Conservation (phyloP, 371 early-diverging fungal species). For the Rhizopus delemar region DNA sequence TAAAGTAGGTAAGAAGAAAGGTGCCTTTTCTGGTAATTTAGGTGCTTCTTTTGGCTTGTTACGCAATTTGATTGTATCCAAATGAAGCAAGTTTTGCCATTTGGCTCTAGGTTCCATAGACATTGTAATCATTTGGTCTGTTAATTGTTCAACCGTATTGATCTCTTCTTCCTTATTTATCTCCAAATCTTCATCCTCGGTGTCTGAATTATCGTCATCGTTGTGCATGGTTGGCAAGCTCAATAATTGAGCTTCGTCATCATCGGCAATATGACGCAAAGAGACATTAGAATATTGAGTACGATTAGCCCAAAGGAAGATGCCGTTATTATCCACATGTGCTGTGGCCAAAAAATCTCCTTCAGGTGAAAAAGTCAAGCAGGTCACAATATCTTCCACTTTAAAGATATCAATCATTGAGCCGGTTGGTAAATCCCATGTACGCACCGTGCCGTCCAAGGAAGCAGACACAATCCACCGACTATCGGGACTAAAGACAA, state of each 20-base stretch:
- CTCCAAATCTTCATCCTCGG: conserved; percentile 36
- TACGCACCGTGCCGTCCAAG: conserved; percentile 85
- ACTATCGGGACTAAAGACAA: conserved; percentile 90
- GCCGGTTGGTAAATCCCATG: conserved; percentile 95
- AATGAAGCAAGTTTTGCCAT: conserved; percentile 87
- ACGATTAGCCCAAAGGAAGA: conserved; percentile 91
- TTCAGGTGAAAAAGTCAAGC: conserved; percentile 83
- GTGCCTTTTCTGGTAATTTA: conserved; percentile 85
- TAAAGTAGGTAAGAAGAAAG: conserved; percentile 89
- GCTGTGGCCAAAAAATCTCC: conserved; percentile 92
- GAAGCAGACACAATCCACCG: conserved; percentile 88
- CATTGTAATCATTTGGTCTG: conserved; percentile 82
- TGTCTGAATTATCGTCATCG: conserved; percentile 39
- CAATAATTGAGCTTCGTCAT: conserved; percentile 49
- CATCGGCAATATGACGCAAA: conserved; percentile 64
- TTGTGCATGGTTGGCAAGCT: conserved; percentile 58
- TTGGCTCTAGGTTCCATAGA: conserved; percentile 80
- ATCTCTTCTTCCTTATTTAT: conserved; percentile 30
- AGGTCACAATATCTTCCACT: conserved; percentile 77
- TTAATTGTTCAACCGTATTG: conserved; percentile 64
- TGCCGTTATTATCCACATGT: conserved; percentile 88
- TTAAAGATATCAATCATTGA: conserved; percentile 83
- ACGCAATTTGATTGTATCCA: conserved; percentile 92
- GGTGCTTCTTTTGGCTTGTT: conserved; percentile 90
- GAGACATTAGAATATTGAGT: conserved; percentile 71